Base-by-base conservation (phyloP, 2,329 filamentous ascomycete genomes). In the Leptographium radiaticola region DNA sequence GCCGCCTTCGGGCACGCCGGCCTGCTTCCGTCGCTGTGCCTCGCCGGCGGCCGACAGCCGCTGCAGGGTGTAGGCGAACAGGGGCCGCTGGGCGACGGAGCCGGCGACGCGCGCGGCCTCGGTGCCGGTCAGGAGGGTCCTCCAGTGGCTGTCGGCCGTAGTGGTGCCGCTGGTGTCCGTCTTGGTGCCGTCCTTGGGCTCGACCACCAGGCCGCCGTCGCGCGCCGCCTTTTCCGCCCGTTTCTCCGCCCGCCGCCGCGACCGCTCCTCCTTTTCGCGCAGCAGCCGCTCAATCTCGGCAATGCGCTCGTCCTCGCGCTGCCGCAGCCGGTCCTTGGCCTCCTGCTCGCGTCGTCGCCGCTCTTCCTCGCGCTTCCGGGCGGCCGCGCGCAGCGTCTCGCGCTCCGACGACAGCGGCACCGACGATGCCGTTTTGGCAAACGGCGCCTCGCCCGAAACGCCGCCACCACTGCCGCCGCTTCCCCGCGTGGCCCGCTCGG, bases 401-500 rank as follows among this genome's bases (percentile, higher is more conserved):
- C 62, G 58, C 55, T 69, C 68, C 9, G 54, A 54, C 3, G 53
- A 52, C 31, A 51, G 53, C 18, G 43, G 53, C 52, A 33, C 49
- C 56, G 31, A 25, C 20, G 53, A 5, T 15, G 40, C 12, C 16
- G 52, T 7, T 11, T 39, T n/a, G 2, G 33, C 31, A 31, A 55
- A 56, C 13, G 55, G 52, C 15, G 38, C 25, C n/a, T 30, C 52
- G 18, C 53, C 50, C 5, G 25, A 38, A 2, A 9, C 38, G 30
- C 42, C 40, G 30, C 48, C 30, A 20, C 42, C 20, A 20, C 42
- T n/a, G 38, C 51, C 65, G 13, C 68, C 76, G 38, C 25, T 25
- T 5, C 18, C 53, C 73, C 76, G 11, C 16, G 47, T 25, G 7
- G 51, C 82, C 34, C 78, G 73, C 67, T 95, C 91, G 20, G 86